Base-by-base conservation (phyloP, 495 filamentous ascomycete genomes). In the Tuber aestivum region DNA sequence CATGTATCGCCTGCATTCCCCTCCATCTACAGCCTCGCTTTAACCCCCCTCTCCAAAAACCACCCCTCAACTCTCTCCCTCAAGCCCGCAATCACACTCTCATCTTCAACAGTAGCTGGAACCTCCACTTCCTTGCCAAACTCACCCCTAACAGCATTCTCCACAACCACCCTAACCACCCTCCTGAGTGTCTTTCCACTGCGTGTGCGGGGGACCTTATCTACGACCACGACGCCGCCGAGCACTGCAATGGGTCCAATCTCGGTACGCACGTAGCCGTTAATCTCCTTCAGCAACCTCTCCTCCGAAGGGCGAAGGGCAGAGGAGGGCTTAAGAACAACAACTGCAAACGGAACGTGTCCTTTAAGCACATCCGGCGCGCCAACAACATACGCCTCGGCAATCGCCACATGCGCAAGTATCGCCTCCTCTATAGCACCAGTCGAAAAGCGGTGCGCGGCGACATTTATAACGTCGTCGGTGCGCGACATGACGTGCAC, bases 391-490 rank as follows among this genome's bases (percentile, higher is more conserved):
- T 92, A 93, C 42, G 90, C 92, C 86, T 97, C 94, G 23, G 89
- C 91, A 41, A 97, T 88, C 7, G 83, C 83, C 0, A 92, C 91
- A 82, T 97, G 94, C 4, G 90, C 90, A 6, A 93, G 89, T 77
- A 97, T 92, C 45, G 91, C 94, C 85, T 97, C 93, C 85, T 97
- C 94, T 82, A 97, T 95, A 37, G 91, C 86, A 42, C 92, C 94
- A 3, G 94, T 97, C 80, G 91, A 93, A 77, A 97, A 94, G 6
- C 94, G 89, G 85, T 97, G 94, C 3, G 94, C 94, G 41, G 94
- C 94, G 1, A 97, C 94, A 81, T 97, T 97, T 83, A 97, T 96
- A 75, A 97, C 91, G 83, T 97, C 94, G 86, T 97, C 94, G 0
- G 87, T 86, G 61, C 91, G 85, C 1, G 89, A 86, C 89, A 92